phyloP scores from a whole-genome alignment of 192 early-diverging fungal species.

The Lunasporangiospora selenospora region DNA sequence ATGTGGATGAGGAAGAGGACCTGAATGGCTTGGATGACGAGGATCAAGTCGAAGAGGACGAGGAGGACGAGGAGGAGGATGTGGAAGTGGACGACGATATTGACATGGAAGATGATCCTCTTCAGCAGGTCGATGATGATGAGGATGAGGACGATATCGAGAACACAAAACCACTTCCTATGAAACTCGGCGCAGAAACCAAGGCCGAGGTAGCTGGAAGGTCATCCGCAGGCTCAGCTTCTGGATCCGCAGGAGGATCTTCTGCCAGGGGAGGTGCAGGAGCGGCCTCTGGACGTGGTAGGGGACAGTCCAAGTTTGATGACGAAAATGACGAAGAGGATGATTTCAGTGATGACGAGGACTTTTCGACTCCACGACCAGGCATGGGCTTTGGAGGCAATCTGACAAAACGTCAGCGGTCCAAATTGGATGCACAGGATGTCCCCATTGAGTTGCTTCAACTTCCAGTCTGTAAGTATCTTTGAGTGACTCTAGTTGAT shows the following conservation, averaged over 20 bases:
- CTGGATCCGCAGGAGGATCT: conserved; percentile 3
- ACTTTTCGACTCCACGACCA: conserved; percentile 33
- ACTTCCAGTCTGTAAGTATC: conserved; percentile 64
- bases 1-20: conserved; percentile 32
- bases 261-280: conserved; percentile 13
- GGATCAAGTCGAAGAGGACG: conserved; percentile 26
- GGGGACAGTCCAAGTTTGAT: conserved; percentile 3
- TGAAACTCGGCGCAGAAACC: too few relatives aligned
- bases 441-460: conserved; percentile 59
- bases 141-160: conserved; percentile 49
- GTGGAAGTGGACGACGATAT: conserved; percentile 19
- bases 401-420: conserved; percentile 76
- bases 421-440: conserved; percentile 69
- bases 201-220: conserved; percentile 14
- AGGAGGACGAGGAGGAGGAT: conserved; percentile 17
- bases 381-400: conserved; percentile 43
- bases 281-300: not conserved
- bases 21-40: conserved; percentile 26
- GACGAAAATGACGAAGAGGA: conserved; percentile 13
- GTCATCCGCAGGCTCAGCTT: conserved; percentile 1
- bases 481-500: not conserved
- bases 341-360: conserved; percentile 34
- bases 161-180: conserved; percentile 28
- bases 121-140: conserved; percentile 32
- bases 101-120: conserved; percentile 22